A percentile compares a stretch with the other conserved stretches of the same genome.
phyloP scores from a whole-genome alignment of 83 land plant species.

The Picea abies region DNA sequence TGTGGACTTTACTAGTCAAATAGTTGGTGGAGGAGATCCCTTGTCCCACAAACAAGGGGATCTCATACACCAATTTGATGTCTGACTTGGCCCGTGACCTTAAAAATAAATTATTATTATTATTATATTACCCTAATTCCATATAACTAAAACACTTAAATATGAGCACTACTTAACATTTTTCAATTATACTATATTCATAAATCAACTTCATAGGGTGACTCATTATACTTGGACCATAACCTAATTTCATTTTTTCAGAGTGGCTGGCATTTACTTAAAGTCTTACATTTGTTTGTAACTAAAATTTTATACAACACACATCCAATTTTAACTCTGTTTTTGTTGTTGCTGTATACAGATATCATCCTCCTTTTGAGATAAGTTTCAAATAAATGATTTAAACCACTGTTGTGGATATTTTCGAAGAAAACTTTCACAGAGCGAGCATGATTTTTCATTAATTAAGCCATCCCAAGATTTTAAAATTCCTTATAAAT shows the following conservation, averaged over 20 bases:
- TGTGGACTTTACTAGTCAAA: no score
- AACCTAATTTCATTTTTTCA: neutral
- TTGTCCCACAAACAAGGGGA: no score
- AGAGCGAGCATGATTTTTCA: neutral
- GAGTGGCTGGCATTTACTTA: neutral
- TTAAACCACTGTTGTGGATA: neutral
- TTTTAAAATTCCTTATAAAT: constrained; percentile 2
- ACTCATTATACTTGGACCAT: neutral
- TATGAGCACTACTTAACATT: constrained; percentile 12
- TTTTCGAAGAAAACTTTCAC: neutral
- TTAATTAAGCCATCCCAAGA: neutral
- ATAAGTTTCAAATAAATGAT: neutral
- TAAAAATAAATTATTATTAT: no score
- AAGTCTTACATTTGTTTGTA: neutral
- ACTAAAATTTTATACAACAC: neutral
- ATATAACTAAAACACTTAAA: constrained; percentile 89
- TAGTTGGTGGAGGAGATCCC: no score
- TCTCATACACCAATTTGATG: no score
- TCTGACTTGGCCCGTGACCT: no score
- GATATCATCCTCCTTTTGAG: neutral
- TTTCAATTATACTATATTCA: neutral
- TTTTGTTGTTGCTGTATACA: neutral
- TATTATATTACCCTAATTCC: constrained; percentile 82
- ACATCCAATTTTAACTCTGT: neutral
- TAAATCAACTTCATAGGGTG: no score